Evolutionary conservation across 164 flowering plant species (phyloP).

Genomic region (Vitis rotundifolia): DNA sequence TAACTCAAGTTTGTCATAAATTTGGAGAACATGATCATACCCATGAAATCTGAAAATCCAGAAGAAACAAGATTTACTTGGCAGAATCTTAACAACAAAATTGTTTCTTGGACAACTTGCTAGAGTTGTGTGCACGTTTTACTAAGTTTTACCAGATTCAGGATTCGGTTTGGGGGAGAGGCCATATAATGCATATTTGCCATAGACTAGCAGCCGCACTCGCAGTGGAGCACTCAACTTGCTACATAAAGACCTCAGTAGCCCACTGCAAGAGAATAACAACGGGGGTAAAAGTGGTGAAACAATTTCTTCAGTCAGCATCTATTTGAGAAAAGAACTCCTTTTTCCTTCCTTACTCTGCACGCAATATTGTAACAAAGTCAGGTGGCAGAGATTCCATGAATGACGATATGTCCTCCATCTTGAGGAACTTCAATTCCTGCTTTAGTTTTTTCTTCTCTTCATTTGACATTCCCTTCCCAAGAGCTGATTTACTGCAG

Average conservation of each 20-base stretch:
- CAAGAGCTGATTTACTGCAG: conserved; percentile 71
- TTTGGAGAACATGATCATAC: conserved; percentile 18
- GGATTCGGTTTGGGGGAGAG: conserved; percentile 38
- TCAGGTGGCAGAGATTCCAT: conserved; percentile 93
- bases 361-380: conserved; percentile 65
- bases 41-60: conserved; percentile 20
- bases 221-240: conserved; percentile 73
- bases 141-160: conserved; percentile 41
- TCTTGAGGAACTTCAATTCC: conserved; percentile 60
- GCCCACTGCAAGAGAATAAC: conserved; percentile 52
- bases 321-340: not conserved
- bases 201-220: conserved; percentile 65
- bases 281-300: not conserved
- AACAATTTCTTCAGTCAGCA: not conserved
- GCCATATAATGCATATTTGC: conserved; percentile 71
- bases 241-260: conserved; percentile 64
- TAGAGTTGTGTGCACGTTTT: no score
- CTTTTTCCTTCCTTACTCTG: conserved; percentile 52
- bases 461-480: conserved; percentile 71
- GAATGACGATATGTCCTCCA: conserved; percentile 84
- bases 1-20: conserved; percentile 20
- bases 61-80: not conserved
- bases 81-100: not conserved
- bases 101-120: not conserved
- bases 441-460: conserved; percentile 62